Conservation (phyloP, 768 basidiomycete species). For the Pleurotus sapidus region DNA sequence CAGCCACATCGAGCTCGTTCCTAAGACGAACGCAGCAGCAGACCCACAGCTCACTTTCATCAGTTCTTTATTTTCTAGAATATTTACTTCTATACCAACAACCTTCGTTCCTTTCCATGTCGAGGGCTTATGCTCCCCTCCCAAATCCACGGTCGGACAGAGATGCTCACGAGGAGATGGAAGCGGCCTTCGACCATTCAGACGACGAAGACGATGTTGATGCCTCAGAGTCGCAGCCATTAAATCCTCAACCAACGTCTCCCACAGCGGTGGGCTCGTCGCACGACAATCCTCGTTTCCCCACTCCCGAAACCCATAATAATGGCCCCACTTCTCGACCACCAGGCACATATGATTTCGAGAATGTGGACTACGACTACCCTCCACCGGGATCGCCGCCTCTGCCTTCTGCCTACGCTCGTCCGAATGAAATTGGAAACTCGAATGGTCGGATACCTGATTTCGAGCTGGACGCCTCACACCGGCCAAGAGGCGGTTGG, state of each 20-base stretch:
- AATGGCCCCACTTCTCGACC: slow-evolving; percentile 18
- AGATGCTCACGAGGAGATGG: slow-evolving; percentile 54
- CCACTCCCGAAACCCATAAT: background rate
- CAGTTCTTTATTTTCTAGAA: too few species aligned
- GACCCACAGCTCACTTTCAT: too few species aligned
- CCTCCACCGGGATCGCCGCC: slow-evolving; percentile 87
- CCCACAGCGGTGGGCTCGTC: slow-evolving; percentile 19
- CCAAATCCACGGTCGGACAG: slow-evolving; percentile 56
- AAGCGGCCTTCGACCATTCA: slow-evolving; percentile 82
- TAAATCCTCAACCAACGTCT: slow-evolving; percentile 40
- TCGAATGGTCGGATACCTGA: slow-evolving; percentile 68
- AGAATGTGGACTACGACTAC: slow-evolving; percentile 74
- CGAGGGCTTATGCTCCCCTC: slow-evolving; percentile 67
- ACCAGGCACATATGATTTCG: slow-evolving; percentile 70
- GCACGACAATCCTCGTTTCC: background rate
- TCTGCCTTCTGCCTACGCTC: slow-evolving; percentile 53
- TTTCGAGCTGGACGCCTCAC: slow-evolving; percentile 29
- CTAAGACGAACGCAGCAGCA: too few species aligned
- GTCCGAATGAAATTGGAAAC: slow-evolving; percentile 73
- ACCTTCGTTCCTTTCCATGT: slow-evolving; percentile 25
- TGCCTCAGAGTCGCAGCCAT: slow-evolving; percentile 48
- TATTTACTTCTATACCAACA: too few species aligned
- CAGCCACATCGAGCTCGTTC: too few species aligned
- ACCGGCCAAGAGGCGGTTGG: slow-evolving; percentile 44
- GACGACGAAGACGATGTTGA: slow-evolving; percentile 63